Conservation (phyloP, 1,284 basidiomycete species). For the Sanghuangporus sanghuang region DNA sequence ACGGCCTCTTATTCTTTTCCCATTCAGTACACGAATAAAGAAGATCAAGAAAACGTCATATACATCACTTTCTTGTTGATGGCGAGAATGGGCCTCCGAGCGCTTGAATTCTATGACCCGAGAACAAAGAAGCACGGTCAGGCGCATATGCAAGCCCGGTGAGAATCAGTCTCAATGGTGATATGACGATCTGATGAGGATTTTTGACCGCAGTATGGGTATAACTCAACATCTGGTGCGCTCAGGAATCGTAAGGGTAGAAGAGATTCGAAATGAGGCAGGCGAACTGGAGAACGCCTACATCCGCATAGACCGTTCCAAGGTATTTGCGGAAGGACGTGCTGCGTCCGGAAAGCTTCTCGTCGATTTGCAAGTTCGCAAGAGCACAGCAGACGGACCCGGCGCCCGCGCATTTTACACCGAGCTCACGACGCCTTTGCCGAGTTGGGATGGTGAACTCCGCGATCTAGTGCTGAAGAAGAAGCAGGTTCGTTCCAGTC, state of each 20-base stretch:
- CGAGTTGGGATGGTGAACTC: constrained; percentile 70
- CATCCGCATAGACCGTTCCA: constrained; percentile 64
- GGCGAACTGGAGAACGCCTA: constrained; percentile 64
- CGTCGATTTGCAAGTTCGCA: constrained; percentile 73
- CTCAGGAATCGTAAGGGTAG: constrained; percentile 63
- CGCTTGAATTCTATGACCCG: constrained; percentile 81
- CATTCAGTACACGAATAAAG: constrained; percentile 53
- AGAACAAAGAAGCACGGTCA: constrained; percentile 78
- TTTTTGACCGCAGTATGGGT: constrained; percentile 47
- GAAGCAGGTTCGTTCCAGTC: constrained; percentile 54
- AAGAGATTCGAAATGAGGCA: constrained; percentile 54
- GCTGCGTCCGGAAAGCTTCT: constrained; percentile 67
- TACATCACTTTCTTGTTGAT: constrained; percentile 80
- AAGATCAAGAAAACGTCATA: constrained; percentile 72
- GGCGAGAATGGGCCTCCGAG: constrained; percentile 77
- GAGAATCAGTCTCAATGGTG: constrained; percentile 19
- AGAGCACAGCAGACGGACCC: constrained; percentile 75
- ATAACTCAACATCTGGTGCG: constrained; percentile 75
- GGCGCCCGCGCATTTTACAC: constrained; percentile 74
- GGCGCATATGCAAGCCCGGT: constrained; percentile 90
- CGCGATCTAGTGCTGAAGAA: constrained; percentile 72
- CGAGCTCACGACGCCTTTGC: constrained; percentile 63
- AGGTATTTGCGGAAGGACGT: constrained; percentile 59
- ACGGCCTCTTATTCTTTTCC: neutral
- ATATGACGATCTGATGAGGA: neutral